Evolutionary conservation across 1,284 basidiomycete genomes (phyloP).

Genomic region (Prillingera fragicola): DNA sequence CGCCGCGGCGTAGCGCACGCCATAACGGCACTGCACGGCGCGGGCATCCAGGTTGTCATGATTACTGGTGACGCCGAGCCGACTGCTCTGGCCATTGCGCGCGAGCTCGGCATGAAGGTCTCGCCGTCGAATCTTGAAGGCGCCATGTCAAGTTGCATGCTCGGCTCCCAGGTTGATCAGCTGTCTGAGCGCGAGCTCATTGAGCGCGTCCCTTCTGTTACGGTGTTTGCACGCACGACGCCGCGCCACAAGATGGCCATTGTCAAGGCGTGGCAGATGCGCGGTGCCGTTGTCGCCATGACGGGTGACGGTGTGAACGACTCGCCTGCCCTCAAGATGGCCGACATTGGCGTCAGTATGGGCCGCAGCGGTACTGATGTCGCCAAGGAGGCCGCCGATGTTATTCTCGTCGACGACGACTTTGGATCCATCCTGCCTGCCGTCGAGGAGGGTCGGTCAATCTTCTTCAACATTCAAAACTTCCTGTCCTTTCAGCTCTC

Average conservation of each 20-base stretch:
- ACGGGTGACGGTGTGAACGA: constrained; percentile 98
- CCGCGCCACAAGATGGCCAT: constrained; percentile 97
- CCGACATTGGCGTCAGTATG: constrained; percentile 97
- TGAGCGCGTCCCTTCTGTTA: constrained; percentile 72
- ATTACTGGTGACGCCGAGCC: constrained; percentile 93
- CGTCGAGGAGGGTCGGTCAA: constrained; percentile 95
- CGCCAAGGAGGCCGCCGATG: constrained; percentile 94
- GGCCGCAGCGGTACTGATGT: constrained; percentile 95
- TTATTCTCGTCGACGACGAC: constrained; percentile 96
- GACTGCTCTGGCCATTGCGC: constrained; percentile 84
- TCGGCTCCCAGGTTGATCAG: constrained; percentile 79
- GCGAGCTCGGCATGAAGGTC: constrained; percentile 70
- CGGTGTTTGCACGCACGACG: constrained; percentile 90
- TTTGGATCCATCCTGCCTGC: constrained; percentile 91
- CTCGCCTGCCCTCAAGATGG: constrained; percentile 93
- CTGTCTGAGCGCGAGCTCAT: constrained; percentile 72
- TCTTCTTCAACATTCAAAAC: constrained; percentile 98
- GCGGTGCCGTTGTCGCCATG: constrained; percentile 91
- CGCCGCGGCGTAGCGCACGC: constrained; percentile 87
- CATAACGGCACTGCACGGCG: constrained; percentile 69
- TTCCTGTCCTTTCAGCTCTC: constrained; percentile 95
- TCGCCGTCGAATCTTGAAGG: constrained; percentile 17
- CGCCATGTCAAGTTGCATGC: constrained; percentile 56
- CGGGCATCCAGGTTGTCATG: constrained; percentile 94
- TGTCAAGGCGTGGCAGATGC: constrained; percentile 81